Conservation (phyloP, 2,329 filamentous ascomycete genomes). For the Colletotrichum incanum region DNA sequence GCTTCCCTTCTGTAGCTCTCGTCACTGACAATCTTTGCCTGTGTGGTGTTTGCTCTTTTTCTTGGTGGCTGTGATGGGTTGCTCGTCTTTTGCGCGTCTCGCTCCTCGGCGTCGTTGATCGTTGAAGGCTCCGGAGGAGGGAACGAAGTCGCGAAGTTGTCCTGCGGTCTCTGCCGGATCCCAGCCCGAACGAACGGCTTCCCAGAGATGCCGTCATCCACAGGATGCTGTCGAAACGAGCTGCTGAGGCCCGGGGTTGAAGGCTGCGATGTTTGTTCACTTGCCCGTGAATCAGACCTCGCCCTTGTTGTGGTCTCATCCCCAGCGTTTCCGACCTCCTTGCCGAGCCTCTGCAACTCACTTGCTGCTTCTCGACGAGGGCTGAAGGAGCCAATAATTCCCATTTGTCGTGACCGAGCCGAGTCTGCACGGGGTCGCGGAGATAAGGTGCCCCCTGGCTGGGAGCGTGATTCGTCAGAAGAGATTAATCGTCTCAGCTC, state of each 20-base stretch:
- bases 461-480: constrained; percentile 6
- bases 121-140: constrained; percentile 35
- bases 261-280: constrained; percentile 34
- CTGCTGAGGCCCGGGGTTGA: constrained; percentile 26
- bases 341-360: constrained; percentile 19
- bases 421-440: constrained; percentile 36
- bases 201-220: constrained; percentile 69
- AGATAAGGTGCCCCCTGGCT: background rate
- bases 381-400: constrained; percentile 37
- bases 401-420: constrained; percentile 38
- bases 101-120: background rate
- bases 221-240: constrained; percentile 34
- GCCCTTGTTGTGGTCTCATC: constrained; percentile 5
- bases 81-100: background rate
- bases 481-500: constrained; percentile 35
- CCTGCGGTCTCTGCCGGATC: constrained; percentile 49
- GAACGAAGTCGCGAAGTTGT: constrained; percentile 35
- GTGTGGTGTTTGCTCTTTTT: background rate
- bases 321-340: constrained; percentile 15
- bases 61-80: constrained; percentile 1
- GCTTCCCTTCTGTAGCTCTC: constrained; percentile 45
- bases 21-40: constrained; percentile 18
- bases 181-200: constrained; percentile 66
- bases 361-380: constrained; percentile 30
- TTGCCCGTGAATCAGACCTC: constrained; percentile 39